Evolutionary conservation across 139 green algal species (phyloP).

Genomic region (Spirogloea muscicola): DNA sequence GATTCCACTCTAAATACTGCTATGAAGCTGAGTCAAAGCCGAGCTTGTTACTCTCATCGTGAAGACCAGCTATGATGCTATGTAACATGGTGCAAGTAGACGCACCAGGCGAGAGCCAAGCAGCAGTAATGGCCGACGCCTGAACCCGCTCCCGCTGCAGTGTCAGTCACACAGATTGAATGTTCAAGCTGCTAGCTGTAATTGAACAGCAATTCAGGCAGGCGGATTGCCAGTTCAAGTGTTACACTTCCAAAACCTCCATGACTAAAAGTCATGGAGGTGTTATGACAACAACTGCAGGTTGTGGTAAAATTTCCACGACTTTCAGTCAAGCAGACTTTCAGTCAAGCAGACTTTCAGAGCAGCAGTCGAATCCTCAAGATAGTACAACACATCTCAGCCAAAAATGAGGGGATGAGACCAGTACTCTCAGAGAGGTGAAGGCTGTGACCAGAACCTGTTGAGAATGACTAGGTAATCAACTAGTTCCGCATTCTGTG

Average conservation of each 20-base stretch:
- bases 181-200: not conserved
- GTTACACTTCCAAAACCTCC: not conserved
- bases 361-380: too few relatives aligned
- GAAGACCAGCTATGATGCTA: not conserved
- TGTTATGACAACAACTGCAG: not conserved
- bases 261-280: too few relatives aligned
- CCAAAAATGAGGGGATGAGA: not conserved
- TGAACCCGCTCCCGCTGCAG: conserved; percentile 18
- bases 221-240: not conserved
- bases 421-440: not conserved
- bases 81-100: not conserved
- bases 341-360: too few relatives aligned
- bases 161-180: not conserved
- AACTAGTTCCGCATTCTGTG: not conserved
- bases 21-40: not conserved
- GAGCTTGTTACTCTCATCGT: not conserved
- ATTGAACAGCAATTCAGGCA: not conserved
- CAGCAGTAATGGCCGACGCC: conserved; percentile 1
- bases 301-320: not conserved
- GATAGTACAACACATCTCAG: too few relatives aligned
- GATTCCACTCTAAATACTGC: not conserved
- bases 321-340: not conserved
- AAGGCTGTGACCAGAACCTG: conserved; percentile 27
- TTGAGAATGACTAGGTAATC: conserved; percentile 20
- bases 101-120: conserved; percentile 20